phyloP scores from a whole-genome alignment of 1,284 basidiomycete genomes.

The Trichosporon coremiiforme region DNA sequence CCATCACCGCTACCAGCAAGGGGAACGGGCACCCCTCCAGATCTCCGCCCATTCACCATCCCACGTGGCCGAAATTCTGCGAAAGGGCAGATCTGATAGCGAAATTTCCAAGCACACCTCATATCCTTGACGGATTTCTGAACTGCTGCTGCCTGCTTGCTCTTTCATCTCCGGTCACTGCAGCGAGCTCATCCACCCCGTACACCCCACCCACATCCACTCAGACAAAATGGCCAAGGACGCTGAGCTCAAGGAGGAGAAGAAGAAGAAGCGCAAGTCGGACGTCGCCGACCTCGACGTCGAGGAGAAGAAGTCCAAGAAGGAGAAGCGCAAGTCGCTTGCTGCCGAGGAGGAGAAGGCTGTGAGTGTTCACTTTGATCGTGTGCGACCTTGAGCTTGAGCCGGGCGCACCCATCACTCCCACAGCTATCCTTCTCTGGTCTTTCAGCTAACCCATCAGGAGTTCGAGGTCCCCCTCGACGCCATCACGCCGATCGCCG shows the following conservation, averaged over 20 bases:
- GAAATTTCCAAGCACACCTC: constrained; percentile 6
- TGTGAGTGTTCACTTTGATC: constrained; percentile 6
- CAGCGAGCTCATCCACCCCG: constrained; percentile 15
- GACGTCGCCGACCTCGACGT: constrained; percentile 48
- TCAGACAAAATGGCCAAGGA: constrained; percentile 52
- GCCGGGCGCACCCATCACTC: background rate
- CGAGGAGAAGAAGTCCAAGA: constrained; percentile 57
- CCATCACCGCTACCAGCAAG: background rate
- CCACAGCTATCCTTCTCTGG: background rate
- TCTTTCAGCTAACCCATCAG: constrained; percentile 28
- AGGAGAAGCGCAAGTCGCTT: constrained; percentile 57
- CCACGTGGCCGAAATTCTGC: constrained; percentile 8
- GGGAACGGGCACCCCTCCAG: background rate
- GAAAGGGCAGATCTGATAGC: background rate
- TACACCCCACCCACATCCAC: constrained; percentile 23
- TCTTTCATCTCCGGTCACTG: background rate
- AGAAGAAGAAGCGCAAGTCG: constrained; percentile 59
- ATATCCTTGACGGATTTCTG: background rate
- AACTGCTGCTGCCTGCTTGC: background rate
- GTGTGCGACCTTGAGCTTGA: constrained; percentile 38
- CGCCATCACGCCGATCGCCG: constrained; percentile 84
- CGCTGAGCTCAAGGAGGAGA: constrained; percentile 53
- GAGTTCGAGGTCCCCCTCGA: constrained; percentile 69
- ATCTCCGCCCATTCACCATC: background rate
- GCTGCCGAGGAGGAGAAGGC: constrained; percentile 53